Conservation (phyloP, 352 stramenopile species). For the Globisporangium emineosum region DNA sequence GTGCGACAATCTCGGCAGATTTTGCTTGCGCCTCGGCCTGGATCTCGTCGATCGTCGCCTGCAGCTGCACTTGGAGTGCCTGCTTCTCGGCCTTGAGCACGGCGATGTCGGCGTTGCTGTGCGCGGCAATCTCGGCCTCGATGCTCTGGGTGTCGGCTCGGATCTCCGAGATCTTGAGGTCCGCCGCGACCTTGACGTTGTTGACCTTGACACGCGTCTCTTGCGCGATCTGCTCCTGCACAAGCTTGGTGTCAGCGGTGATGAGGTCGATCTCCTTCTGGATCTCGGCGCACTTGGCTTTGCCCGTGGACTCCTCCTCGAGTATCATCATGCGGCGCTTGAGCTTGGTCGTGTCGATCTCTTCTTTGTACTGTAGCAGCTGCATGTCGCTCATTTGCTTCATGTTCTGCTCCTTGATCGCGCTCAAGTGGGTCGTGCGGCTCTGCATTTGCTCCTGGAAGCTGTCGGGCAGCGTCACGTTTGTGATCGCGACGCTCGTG, state of each 20-base stretch:
- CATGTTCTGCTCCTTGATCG: constrained; percentile 76
- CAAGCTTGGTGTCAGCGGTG: constrained; percentile 39
- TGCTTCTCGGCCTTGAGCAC: too few species aligned
- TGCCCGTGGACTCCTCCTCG: constrained; percentile 62
- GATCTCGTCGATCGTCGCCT: too few species aligned
- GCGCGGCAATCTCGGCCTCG: too few species aligned
- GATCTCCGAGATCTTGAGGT: too few species aligned
- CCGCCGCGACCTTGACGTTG: too few species aligned
- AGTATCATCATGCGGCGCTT: constrained; percentile 47
- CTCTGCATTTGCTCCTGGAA: constrained; percentile 70
- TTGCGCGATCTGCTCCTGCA: constrained; percentile 52
- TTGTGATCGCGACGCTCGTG: too few species aligned
- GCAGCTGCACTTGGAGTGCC: too few species aligned
- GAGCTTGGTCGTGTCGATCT: constrained; percentile 53
- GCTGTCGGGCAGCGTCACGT: too few species aligned
- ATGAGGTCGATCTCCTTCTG: constrained; percentile 59
- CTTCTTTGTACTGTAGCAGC: constrained; percentile 54
- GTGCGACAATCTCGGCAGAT: constrained; percentile 46
- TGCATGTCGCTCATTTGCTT: constrained; percentile 80
- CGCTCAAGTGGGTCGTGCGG: constrained; percentile 37
- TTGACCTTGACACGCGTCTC: constrained; percentile 44
- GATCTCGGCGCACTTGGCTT: constrained; percentile 49
- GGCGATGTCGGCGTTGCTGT: too few species aligned
- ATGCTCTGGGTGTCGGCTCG: too few species aligned
- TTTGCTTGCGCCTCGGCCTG: too few species aligned